Percentiles rank a stretch among this genome's conserved stretches.
Evolutionary conservation across 345 rosid genomes (phyloP).

Genomic region (Brassica nigra): DNA sequence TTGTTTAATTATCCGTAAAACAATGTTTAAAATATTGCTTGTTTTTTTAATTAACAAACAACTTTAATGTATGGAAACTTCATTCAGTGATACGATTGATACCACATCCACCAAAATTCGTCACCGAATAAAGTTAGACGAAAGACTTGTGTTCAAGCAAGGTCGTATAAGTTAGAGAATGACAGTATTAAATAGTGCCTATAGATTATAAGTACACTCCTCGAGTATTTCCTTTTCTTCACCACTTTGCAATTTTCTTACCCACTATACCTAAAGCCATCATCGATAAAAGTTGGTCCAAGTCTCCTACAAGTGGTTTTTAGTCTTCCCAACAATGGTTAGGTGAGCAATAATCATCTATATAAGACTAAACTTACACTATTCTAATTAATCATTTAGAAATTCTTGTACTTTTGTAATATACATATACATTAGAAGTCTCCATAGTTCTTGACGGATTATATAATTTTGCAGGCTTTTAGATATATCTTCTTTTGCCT

Average conservation of each 20-base stretch:
- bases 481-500: neutral
- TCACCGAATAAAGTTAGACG: conserved; percentile 12
- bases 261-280: conserved; percentile 23
- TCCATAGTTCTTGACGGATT: neutral
- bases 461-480: neutral
- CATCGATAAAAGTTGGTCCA: conserved; percentile 5
- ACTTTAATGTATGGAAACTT: neutral
- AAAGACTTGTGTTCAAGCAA: neutral
- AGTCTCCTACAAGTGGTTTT: conserved; percentile 9
- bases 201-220: neutral
- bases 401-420: neutral
- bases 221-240: neutral
- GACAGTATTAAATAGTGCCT: neutral
- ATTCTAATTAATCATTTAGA: neutral
- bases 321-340: neutral
- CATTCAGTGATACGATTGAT: neutral
- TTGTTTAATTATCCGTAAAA: neutral
- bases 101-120: neutral
- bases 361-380: neutral
- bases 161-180: conserved; percentile 2
- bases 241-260: conserved; percentile 15
- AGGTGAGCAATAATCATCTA: neutral
- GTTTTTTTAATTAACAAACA: neutral
- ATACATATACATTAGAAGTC: neutral
- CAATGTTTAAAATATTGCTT: neutral